Conservation (phyloP, 371 early-diverging fungal species). For the Batrachochytrium dendrobatidis region DNA sequence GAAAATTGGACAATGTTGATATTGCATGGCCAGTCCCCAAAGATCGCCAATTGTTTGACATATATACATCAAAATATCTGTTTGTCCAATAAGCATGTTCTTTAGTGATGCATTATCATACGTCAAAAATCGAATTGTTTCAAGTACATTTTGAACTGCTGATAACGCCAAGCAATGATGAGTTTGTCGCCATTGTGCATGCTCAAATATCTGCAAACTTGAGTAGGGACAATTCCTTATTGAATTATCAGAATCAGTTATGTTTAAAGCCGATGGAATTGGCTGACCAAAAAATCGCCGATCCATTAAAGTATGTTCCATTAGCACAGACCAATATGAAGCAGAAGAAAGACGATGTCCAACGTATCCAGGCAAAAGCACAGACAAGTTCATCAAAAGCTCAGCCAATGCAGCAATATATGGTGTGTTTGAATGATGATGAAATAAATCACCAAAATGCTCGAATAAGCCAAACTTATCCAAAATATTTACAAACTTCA, state of each 20-base stretch:
- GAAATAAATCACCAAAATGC: constrained; percentile 8
- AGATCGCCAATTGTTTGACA: background rate
- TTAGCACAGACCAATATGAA: constrained; percentile 9
- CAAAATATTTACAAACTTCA: constrained; percentile 10
- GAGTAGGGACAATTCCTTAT: background rate
- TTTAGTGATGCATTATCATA: background rate
- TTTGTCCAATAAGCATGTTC: background rate
- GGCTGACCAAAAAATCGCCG: background rate
- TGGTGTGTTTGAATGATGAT: constrained; percentile 1
- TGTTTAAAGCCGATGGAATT: too few relatives aligned
- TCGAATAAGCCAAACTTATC: constrained; percentile 32
- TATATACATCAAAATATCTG: background rate
- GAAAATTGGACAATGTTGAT: too few relatives aligned
- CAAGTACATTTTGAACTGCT: background rate
- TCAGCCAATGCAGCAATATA: constrained; percentile 16
- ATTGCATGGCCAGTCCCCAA: background rate
- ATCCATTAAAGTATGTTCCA: background rate
- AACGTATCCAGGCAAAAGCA: constrained; percentile 11
- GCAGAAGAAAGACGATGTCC: background rate
- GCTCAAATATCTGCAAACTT: background rate
- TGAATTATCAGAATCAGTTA: too few relatives aligned
- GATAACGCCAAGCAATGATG: background rate
- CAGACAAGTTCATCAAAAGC: constrained; percentile 18
- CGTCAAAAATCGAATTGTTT: background rate
- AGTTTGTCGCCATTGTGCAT: background rate